Conservation (phyloP, 768 basidiomycete genomes). For the Lentinus tigrinus region DNA sequence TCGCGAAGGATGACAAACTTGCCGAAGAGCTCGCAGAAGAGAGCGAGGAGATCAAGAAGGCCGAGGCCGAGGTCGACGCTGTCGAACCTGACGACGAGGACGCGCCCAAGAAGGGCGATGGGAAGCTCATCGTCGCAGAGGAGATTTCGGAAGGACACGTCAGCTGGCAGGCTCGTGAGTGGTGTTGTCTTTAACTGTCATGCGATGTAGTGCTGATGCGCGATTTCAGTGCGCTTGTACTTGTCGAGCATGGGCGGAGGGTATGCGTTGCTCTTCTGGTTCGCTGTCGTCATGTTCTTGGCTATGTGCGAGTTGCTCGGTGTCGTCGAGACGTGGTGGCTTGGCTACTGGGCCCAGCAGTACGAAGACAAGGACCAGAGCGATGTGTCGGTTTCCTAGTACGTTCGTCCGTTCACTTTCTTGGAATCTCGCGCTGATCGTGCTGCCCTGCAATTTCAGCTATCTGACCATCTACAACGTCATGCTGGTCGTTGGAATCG, state of each 20-base stretch:
- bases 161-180: slow-evolving; percentile 35
- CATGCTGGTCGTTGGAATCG: slow-evolving; percentile 16
- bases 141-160: slow-evolving; percentile 38
- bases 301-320: slow-evolving; percentile 15
- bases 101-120: slow-evolving; percentile 17
- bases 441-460: slow-evolving; percentile 18
- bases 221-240: slow-evolving; percentile 31
- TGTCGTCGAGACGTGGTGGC: slow-evolving; percentile 32
- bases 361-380: slow-evolving; percentile 28
- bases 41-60: slow-evolving; percentile 20
- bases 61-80: slow-evolving; percentile 20
- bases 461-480: slow-evolving; percentile 29
- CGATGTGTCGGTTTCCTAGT: slow-evolving; percentile 33
- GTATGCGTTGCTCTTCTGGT: slow-evolving; percentile 28
- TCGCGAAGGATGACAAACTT: slow-evolving; percentile 40
- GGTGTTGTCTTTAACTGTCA: not conserved
- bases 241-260: slow-evolving; percentile 28
- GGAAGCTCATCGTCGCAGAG: slow-evolving; percentile 36
- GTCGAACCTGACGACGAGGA: slow-evolving; percentile 15
- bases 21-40: slow-evolving; percentile 27
- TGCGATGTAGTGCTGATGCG: not conserved
- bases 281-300: slow-evolving; percentile 18
- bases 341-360: slow-evolving; percentile 36
- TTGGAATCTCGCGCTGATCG: not conserved
- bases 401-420: slow-evolving; percentile 8